phyloP scores from a whole-genome alignment of 257 asterid genomes.

The Forsythia viridissima region DNA sequence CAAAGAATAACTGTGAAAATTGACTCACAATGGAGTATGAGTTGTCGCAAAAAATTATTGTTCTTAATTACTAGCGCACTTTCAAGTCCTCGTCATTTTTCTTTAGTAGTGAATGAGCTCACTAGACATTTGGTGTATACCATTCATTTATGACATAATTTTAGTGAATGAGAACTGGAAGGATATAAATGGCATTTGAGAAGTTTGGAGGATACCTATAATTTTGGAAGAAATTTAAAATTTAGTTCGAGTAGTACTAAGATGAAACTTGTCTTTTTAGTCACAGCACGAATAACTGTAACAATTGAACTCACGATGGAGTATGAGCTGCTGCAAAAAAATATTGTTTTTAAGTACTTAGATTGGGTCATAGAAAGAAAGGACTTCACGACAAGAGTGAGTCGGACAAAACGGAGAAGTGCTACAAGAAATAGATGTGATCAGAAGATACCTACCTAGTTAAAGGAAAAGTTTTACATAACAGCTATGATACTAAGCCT shows the following conservation, averaged over 20 bases:
- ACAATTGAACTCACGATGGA: not conserved
- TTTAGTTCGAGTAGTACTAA: not conserved
- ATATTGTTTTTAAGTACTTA: not conserved
- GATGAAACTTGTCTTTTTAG: not conserved
- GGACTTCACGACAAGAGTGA: not conserved
- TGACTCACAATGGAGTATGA: not conserved
- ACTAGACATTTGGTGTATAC: not conserved
- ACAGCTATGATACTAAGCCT: not conserved
- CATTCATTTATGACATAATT: not conserved
- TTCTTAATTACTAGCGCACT: not conserved
- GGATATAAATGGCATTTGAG: not conserved
- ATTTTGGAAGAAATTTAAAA: not conserved
- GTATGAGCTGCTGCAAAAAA: not conserved
- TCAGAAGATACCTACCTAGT: not conserved
- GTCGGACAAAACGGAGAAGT: not conserved
- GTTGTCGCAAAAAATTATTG: not conserved
- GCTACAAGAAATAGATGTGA: not conserved
- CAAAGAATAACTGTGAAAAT: not conserved
- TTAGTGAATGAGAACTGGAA: not conserved
- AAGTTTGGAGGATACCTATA: not conserved
- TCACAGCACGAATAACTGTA: not conserved
- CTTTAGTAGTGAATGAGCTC: not conserved
- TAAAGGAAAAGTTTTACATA: not conserved
- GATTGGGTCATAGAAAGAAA: not conserved
- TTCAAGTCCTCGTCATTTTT: not conserved